Conservation (phyloP, 2,329 filamentous ascomycete species). For the Colletotrichum sojae region DNA sequence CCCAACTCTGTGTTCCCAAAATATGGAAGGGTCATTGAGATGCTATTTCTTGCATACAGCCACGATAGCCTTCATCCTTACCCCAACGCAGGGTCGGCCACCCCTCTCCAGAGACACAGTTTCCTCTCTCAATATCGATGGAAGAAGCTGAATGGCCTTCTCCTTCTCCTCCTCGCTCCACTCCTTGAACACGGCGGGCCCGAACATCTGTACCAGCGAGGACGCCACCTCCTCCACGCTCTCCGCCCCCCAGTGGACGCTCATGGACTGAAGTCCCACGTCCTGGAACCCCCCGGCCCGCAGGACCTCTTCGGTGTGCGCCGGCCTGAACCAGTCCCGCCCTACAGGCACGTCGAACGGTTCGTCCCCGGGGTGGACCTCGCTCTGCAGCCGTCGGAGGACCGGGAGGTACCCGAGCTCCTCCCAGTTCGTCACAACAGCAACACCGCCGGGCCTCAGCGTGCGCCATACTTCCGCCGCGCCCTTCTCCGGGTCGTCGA, state of each 20-base stretch:
- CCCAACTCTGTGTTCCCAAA: no score
- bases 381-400: slow-evolving; percentile 36
- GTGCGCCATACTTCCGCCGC: slow-evolving; percentile 55
- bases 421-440: slow-evolving; percentile 51
- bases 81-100: not conserved
- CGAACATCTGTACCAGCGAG: slow-evolving; percentile 13
- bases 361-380: slow-evolving; percentile 36
- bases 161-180: slow-evolving; percentile 35
- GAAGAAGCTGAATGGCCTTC: not conserved
- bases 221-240: slow-evolving; percentile 16
- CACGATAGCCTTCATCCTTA: slow-evolving; percentile 32
- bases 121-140: not conserved
- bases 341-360: slow-evolving; percentile 39
- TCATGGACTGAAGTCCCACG: slow-evolving; percentile 11
- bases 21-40: not conserved
- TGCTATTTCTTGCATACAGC: slow-evolving; percentile 28
- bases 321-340: slow-evolving; percentile 28
- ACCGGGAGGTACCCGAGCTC: slow-evolving; percentile 41
- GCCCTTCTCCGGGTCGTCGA: slow-evolving; percentile 48
- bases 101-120: not conserved
- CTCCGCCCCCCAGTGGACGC: slow-evolving; percentile 24
- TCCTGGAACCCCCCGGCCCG: slow-evolving; percentile 25
- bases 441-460: slow-evolving; percentile 52
- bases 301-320: slow-evolving; percentile 17
- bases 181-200: not conserved